phyloP scores from a whole-genome alignment of 345 rosid genomes.

The Turnera subulata region DNA sequence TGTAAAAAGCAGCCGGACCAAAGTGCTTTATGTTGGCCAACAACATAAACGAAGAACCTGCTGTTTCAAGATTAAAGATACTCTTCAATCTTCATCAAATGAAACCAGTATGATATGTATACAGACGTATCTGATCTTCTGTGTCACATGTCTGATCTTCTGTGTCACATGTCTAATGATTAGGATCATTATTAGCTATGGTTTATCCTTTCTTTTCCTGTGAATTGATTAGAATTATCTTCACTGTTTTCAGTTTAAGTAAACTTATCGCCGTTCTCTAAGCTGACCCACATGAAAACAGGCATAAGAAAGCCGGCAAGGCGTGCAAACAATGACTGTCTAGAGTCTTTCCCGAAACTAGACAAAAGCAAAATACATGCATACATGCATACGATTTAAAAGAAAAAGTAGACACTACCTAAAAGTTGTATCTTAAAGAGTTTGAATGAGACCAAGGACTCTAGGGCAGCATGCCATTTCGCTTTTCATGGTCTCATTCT shows the following conservation, averaged over 20 bases:
- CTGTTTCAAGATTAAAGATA: too few relatives aligned
- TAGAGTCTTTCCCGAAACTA: not conserved
- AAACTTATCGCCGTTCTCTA: not conserved
- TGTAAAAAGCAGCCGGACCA: not conserved
- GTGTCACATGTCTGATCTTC: not conserved
- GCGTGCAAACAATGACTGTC: conserved; percentile 2
- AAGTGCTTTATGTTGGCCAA: not conserved
- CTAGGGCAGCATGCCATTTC: not conserved
- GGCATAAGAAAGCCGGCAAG: conserved; percentile 5
- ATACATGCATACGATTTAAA: too few relatives aligned
- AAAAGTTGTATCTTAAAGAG: too few relatives aligned
- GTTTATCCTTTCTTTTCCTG: not conserved
- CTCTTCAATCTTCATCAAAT: too few relatives aligned
- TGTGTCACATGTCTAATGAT: conserved; percentile 6
- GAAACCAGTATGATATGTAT: too few relatives aligned
- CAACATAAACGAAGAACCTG: not conserved
- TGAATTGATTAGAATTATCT: too few relatives aligned
- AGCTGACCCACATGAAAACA: not conserved
- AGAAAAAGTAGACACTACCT: too few relatives aligned
- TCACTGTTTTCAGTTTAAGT: not conserved
- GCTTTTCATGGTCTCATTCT: not conserved
- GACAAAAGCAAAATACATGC: too few relatives aligned
- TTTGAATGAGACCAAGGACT: not conserved
- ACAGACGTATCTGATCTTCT: too few relatives aligned
- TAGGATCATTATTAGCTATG: conserved; percentile 12